These are phyloP conservation scores for Hypocreales sp. DNA, from an alignment of 2,329 filamentous ascomycete species.

Conservation along the genomic window DNA sequence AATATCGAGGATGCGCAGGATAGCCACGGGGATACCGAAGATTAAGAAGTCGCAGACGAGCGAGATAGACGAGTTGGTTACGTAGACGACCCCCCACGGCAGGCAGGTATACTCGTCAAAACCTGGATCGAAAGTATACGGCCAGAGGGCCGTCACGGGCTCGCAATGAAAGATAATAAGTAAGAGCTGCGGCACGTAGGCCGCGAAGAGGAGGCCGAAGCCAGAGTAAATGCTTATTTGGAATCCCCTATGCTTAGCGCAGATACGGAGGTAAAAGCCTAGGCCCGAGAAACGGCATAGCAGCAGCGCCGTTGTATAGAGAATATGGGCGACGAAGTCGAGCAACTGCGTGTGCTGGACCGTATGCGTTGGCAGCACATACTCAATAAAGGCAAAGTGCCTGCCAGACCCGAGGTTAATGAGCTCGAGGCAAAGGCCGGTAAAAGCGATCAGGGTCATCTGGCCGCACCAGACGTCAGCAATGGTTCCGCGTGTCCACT, in stretches of 20 bases:
- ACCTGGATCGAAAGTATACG: conserved; percentile 29
- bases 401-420: conserved; percentile 31
- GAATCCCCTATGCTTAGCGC: conserved; percentile 19
- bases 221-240: conserved; percentile 18
- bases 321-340: conserved; percentile 33
- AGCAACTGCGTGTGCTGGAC: conserved; percentile 27
- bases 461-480: conserved; percentile 6
- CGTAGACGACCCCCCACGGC: conserved; percentile 34
- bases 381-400: conserved; percentile 28
- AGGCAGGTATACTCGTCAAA: conserved; percentile 25
- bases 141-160: conserved; percentile 35
- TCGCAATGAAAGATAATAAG: conserved; percentile 34
- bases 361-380: conserved; percentile 25
- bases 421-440: conserved; percentile 24
- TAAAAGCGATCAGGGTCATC: conserved; percentile 24
- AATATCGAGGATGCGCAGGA: conserved; percentile 29
- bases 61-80: conserved; percentile 29
- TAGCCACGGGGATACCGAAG: conserved; percentile 31
- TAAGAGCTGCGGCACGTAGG: conserved; percentile 30
- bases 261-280: conserved; percentile 33
- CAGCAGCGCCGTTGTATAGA: conserved; percentile 34
- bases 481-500: no score
- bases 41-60: conserved; percentile 32
- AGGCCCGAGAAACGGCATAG: conserved; percentile 34
- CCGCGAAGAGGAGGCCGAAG: conserved; percentile 20